Evolutionary conservation across 176 grass and related monocot genomes (phyloP), one percentile per base, ranked within the genome.

Genomic region (Raddia distichophylla): DNA sequence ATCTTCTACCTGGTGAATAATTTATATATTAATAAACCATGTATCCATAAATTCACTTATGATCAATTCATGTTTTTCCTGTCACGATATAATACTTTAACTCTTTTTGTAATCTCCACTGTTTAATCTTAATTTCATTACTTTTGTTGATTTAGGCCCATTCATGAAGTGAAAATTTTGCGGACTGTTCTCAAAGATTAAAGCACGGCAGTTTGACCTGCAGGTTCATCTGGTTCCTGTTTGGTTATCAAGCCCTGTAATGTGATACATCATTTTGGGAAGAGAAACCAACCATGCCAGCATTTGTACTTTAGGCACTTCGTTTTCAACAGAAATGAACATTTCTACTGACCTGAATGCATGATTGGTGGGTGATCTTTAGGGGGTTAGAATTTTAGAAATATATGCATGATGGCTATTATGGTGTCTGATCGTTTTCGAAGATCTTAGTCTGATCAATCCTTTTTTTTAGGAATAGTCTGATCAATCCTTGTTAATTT

Each of bases 91-190:
- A 17, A 11, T 52, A n/a, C 52, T 32, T 65, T 10, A n/a, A 52
- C 14, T 6, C 0, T 1, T 40, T 51, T 14, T 64, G 64, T 19
- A 18, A 13, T 49, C 37, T 48, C 16, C 2, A 3, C 19, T 43
- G 8, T 65, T 58, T 44, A 67, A 7, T 32, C n/a, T 54, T 34
- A 44, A 46, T 62, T 12, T 70, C 32, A 9, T 60, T 60, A 48
- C 35, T 9, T 78, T 73, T 77, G 34, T 70, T 91, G 48, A 55
- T 91, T 37, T 34, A 98, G 92, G 88, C 96, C 96, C 50, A 93
- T 93, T 43, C 90, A 98, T 86, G 93, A 98, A 88, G 93, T 98
- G 73, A 98, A 87, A 76, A 91, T 98, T 72, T 75, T 98, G 71
- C 82, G 89, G 66, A 91, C 91, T 1, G 35, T 79, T n/a, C 87